phyloP scores from a whole-genome alignment of 176 grass and related monocot species.

The Triticum timopheevii region DNA sequence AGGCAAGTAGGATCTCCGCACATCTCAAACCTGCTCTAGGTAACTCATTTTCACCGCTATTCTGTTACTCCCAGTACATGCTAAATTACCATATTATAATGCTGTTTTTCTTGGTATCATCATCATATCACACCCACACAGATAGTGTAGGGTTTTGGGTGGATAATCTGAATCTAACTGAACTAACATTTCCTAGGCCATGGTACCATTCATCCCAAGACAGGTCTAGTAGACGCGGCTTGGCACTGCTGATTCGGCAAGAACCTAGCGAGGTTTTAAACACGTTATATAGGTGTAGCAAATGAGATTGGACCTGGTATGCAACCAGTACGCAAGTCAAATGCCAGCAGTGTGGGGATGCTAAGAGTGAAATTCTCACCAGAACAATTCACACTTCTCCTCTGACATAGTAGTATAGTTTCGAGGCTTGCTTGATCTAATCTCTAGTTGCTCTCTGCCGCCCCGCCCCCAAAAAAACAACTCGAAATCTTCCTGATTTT shows the following conservation, averaged over 20 bases:
- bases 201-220: neutral
- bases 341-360: neutral
- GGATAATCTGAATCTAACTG: neutral
- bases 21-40: neutral
- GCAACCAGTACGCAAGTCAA: neutral
- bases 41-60: neutral
- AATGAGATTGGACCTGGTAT: neutral
- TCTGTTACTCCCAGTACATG: neutral
- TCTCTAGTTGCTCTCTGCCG: too few species aligned
- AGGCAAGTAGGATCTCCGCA: neutral
- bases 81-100: neutral
- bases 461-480: too few species aligned
- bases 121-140: neutral
- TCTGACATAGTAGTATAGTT: neutral
- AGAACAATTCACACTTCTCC: neutral
- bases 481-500: too few species aligned
- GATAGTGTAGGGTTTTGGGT: conserved; percentile 1
- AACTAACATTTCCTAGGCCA: neutral
- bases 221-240: neutral
- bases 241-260: neutral
- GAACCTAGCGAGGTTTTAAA: neutral
- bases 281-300: neutral
- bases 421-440: too few species aligned
- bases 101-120: neutral
- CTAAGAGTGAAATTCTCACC: neutral